Evolutionary conservation across 1,284 basidiomycete genomes (phyloP), one percentile per base, ranked within the genome.

Genomic region (Papiliotrema flavescens): DNA sequence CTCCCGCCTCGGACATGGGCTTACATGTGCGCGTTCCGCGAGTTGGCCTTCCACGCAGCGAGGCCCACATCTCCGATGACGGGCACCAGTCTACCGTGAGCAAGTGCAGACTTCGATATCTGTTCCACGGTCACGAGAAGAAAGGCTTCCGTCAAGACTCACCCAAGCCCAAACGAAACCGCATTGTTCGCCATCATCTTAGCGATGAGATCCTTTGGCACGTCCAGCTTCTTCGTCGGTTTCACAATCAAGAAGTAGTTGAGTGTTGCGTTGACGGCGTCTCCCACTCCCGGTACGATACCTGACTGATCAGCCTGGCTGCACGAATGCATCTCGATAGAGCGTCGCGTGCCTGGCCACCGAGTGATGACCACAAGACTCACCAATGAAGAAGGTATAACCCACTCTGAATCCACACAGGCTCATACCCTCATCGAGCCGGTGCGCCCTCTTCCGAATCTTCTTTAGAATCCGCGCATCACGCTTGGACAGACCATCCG

Each of bases 371-470:
- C 44, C 19, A 19, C 26, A 37, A 32, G 24, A 71, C 79, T 55
- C 53, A 81, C 81, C 82, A 49, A 92, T 87, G 74, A 88, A 88
- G 23, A 88, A 85, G 1, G 79, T 80, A 86, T 87, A 95, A 4
- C 94, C 93, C 59, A 96, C 92, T 9, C 85, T 83, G 57, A 96
- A 76, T 2, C 93, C 91, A 64, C 86, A 90, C 11, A 97, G 52
- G 46, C 73, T 80, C 79, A 97, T 89, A 7, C 90, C 88, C 75
- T 92, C 94, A 80, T 98, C 94, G 53, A 98, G 86, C 69, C 87
- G 84, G 70, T 93, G 91, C 0, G 94, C 93, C 8, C 93, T 60
- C 49, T 80, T 79, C 70, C 89, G 84, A 43, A 94, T 84, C 19
- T 85, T 83, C 63, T 81, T 82, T 49, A 93, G 80, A 49, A 91